Evolutionary conservation across 2,329 filamentous ascomycete species (phyloP).

Genomic region (Pseudogymnoascus sp.): DNA sequence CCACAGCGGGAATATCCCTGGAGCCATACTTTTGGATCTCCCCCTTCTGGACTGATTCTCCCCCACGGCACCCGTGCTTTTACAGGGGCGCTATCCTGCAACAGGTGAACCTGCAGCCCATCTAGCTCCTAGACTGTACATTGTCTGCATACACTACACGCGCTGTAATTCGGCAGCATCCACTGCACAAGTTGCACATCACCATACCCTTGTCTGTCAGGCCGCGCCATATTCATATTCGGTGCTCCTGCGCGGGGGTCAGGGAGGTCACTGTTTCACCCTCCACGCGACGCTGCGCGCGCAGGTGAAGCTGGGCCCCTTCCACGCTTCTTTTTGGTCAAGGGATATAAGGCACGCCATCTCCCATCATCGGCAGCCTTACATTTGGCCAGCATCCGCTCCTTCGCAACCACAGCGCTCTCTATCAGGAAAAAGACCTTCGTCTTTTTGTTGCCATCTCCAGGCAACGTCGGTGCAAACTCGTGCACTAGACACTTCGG

Average conservation of each 20-base stretch:
- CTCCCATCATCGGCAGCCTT: neutral
- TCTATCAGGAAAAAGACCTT: neutral
- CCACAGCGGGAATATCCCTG: neutral
- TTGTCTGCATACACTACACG: neutral
- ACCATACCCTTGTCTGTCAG: constrained; percentile 1
- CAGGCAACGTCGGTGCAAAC: constrained; percentile 4
- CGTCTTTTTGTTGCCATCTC: neutral
- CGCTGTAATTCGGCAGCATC: neutral
- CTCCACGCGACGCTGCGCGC: neutral
- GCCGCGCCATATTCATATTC: constrained; percentile 3
- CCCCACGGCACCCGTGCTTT: neutral
- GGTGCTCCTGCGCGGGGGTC: neutral
- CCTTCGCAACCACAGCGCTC: neutral
- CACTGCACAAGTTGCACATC: neutral
- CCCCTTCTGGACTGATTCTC: neutral
- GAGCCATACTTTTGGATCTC: neutral
- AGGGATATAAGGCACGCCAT: constrained; percentile 9
- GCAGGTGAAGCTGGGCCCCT: neutral
- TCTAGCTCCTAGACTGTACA: neutral
- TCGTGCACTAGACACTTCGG: neutral
- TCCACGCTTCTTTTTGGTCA: neutral
- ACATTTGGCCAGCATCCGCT: neutral
- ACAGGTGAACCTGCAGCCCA: neutral
- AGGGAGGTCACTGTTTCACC: constrained; percentile 4
- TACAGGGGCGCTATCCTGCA: neutral